Evolutionary conservation across 306 rosid species (phyloP).

Genomic region (Ochetophila trinervis): DNA sequence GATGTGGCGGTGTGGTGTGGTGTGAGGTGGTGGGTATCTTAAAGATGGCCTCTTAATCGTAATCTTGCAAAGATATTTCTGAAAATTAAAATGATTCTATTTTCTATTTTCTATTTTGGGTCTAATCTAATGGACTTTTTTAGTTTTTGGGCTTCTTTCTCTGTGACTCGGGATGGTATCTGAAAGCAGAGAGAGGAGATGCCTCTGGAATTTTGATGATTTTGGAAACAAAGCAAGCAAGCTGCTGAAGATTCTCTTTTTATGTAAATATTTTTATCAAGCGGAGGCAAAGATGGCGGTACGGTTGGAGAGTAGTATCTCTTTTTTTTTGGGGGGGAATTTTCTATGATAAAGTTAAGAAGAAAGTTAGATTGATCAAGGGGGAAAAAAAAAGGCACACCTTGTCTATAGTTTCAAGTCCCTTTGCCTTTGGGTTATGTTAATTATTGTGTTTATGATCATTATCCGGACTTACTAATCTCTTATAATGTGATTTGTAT

Average conservation of each 20-base stretch:
- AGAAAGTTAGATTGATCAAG: conserved; percentile 19
- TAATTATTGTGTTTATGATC: too few species aligned
- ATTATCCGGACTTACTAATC: too few species aligned
- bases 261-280: conserved; percentile 38
- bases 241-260: conserved; percentile 8
- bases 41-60: neutral
- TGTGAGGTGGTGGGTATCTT: too few species aligned
- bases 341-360: conserved; percentile 11
- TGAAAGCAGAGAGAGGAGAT: conserved; percentile 14
- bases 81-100: neutral
- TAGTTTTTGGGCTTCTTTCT: neutral
- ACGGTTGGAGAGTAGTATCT: conserved; percentile 46
- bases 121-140: conserved; percentile 12
- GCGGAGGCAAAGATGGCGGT: conserved; percentile 3
- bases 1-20: too few species aligned
- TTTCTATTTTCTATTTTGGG: conserved; percentile 28
- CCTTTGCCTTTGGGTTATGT: neutral
- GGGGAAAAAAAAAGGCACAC: neutral
- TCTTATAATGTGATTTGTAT: too few species aligned
- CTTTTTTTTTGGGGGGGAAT: conserved; percentile 28
- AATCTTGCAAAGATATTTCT: neutral
- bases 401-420: conserved; percentile 19
- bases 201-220: conserved; percentile 10
- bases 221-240: conserved; percentile 25
- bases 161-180: conserved; percentile 35